These are phyloP conservation scores for Acorus calamus DNA, from an alignment of 106 monocot genomes.

Conservation along the genomic window DNA sequence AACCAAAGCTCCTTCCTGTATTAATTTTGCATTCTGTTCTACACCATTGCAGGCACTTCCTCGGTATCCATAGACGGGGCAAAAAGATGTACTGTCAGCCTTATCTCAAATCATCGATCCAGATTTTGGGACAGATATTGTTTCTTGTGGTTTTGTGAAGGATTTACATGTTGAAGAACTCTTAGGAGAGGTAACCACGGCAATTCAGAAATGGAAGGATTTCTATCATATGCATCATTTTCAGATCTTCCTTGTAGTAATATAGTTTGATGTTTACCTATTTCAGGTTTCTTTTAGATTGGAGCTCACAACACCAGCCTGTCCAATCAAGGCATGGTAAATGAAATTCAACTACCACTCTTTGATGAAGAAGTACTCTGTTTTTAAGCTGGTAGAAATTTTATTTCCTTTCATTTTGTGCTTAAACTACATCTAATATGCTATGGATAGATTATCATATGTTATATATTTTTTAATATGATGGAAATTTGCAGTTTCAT, in stretches of 20 bases:
- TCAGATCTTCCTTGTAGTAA: no score
- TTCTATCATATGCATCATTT: no score
- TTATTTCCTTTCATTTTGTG: no score
- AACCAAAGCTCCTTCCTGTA: no score
- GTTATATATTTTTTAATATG: no score
- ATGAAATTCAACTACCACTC: background rate
- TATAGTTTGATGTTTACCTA: background rate
- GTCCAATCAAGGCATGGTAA: slow-evolving; percentile 92
- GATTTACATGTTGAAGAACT: slow-evolving; percentile 63
- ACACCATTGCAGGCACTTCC: background rate
- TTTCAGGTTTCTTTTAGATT: slow-evolving; percentile 90
- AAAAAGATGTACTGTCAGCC: slow-evolving; percentile 59
- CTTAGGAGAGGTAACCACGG: slow-evolving; percentile 46
- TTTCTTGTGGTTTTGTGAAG: slow-evolving; percentile 94
- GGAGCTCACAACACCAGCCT: slow-evolving; percentile 95
- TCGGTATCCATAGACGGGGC: slow-evolving; percentile 42
- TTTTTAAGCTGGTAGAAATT: no score
- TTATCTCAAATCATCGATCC: slow-evolving; percentile 95
- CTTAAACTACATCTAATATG: no score
- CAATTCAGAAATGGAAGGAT: no score
- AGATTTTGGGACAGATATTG: slow-evolving; percentile 97
- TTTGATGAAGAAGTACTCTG: no score
- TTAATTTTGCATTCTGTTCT: no score
- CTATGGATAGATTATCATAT: no score
- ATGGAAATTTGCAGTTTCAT: no score